Evolutionary conservation across 495 filamentous ascomycete genomes (phyloP), one percentile per base, ranked within the genome.

Genomic region (Collariella sp.): DNA sequence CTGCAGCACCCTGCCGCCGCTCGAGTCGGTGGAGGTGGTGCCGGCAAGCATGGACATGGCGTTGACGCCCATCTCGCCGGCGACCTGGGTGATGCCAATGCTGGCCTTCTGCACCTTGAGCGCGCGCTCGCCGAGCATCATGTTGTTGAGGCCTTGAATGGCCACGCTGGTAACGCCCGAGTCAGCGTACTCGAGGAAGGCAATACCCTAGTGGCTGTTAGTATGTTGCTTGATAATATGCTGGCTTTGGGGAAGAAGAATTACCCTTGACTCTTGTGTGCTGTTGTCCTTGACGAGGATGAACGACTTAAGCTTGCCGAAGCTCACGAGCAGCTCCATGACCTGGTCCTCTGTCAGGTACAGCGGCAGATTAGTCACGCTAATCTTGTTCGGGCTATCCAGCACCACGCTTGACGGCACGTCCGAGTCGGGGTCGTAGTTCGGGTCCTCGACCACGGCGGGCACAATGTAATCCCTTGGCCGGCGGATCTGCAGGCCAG

Each of bases 21-120:
- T 87, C 35, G 86, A 66, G 55, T 90, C 85, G 40, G 78, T 76
- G 31, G 86, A 87, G 7, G 87, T 91, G 34, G 91, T 96, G 41
- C 91, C 89, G 31, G 93, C 93, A 64, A 99, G 90, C 88, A 97
- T 91, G 26, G 90, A 93, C 89, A 99, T 97, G 57, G 91, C 94
- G 58, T 95, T 96, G 56, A 97, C 91, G 23, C 91, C 85, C 85
- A 96, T 91, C 61, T 97, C 93, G 40, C 89, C 88, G 46, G 87
- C 74, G 11, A 88, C 89, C 67, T 99, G 93, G 23, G 88, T 91
- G 58, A 87, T 84, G 52, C 93, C 93, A 58, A 96, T 87, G 72
- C 89, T 94, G 50, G 93, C 93, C 62, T 88, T 86, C 54, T 82
- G 72, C 26, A 96, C 88, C 72, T 86, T 90, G 43, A 98, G 82